Evolutionary conservation across 2,329 filamentous ascomycete species (phyloP).

Genomic region (Monosporascus ibericus): DNA sequence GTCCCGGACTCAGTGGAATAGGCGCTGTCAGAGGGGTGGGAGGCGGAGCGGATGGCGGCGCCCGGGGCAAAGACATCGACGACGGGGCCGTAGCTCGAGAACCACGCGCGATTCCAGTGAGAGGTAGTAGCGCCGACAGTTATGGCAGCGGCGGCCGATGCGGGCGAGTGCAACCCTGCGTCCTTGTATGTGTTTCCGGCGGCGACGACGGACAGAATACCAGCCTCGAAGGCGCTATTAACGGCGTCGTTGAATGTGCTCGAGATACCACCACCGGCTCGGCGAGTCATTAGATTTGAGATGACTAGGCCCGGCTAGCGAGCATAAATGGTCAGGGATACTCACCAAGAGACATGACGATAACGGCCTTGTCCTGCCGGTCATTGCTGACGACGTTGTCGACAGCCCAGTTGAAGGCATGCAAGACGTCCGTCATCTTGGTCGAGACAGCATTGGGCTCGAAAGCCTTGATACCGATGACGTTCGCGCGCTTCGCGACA

Average conservation of each 20-base stretch:
- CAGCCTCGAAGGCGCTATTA: not conserved
- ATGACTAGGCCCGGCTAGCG: no score
- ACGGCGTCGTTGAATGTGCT: not conserved
- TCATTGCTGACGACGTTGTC: not conserved
- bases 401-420: not conserved
- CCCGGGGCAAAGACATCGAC: slow-evolving; percentile 31
- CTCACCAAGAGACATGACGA: not conserved
- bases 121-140: slow-evolving; percentile 27
- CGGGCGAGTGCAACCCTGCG: not conserved
- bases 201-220: not conserved
- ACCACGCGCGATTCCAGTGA: slow-evolving; percentile 14
- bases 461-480: not conserved
- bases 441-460: not conserved
- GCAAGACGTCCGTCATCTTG: not conserved
- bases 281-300: no score
- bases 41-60: slow-evolving; percentile 27
- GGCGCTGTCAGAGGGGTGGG: slow-evolving; percentile 27
- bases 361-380: not conserved
- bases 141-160: slow-evolving; percentile 16
- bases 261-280: not conserved
- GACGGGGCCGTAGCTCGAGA: slow-evolving; percentile 25
- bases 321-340: no score
- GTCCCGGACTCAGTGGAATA: slow-evolving; percentile 34
- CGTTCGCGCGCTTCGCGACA: not conserved
- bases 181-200: not conserved